Evolutionary conservation across 1,284 basidiomycete species (phyloP).

Genomic region (Kalmanozyma brasiliensis): DNA sequence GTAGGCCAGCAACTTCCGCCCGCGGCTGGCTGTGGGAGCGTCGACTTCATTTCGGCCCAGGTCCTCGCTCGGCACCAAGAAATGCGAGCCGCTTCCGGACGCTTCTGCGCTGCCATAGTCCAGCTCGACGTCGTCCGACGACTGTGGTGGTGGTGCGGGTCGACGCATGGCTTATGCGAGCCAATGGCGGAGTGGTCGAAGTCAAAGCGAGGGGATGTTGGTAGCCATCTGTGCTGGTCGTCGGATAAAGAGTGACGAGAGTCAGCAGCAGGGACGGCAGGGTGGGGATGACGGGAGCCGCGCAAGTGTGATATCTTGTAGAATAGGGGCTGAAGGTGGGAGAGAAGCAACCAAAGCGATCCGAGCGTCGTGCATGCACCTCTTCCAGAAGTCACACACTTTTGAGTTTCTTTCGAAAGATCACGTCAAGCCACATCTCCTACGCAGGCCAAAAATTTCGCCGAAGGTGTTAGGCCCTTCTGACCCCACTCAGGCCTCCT

Average conservation of each 20-base stretch:
- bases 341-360: not conserved
- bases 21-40: not conserved
- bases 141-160: constrained; percentile 19
- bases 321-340: not conserved
- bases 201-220: not conserved
- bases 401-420: constrained; percentile 19
- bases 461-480: constrained; percentile 8
- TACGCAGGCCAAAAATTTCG: not conserved
- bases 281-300: no score
- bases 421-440: constrained; percentile 7
- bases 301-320: not conserved
- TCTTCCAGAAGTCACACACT: constrained; percentile 4
- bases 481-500: no score
- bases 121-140: constrained; percentile 27
- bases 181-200: not conserved
- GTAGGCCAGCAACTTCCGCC: constrained; percentile 26
- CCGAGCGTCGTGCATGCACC: no score
- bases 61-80: not conserved
- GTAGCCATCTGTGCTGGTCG: constrained; percentile 8
- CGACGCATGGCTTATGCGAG: constrained; percentile 28
- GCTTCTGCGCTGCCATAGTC: constrained; percentile 39
- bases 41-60: constrained; percentile 15
- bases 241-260: not conserved
- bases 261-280: not conserved
- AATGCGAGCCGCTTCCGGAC: not conserved